Percentiles rank a stretch among this genome's conserved stretches.
These are phyloP conservation scores for Globisporangium uncinulatum DNA, from an alignment of 352 stramenopile species.

Conservation along the genomic window DNA sequence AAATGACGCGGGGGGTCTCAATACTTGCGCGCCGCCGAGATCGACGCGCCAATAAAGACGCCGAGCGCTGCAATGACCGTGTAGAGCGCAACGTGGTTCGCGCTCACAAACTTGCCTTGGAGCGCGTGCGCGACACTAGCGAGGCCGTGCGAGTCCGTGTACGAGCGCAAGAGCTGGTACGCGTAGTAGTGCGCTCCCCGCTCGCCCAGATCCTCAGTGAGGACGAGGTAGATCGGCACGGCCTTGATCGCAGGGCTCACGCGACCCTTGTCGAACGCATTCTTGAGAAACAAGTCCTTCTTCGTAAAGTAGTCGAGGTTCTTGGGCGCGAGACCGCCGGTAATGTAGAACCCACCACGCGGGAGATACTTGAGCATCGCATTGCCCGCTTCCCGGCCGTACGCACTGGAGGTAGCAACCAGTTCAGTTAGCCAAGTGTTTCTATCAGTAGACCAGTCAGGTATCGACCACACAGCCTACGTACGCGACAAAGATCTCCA, in stretches of 20 bases:
- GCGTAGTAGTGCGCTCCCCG: conserved; percentile 87
- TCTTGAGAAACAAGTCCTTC: conserved; percentile 73
- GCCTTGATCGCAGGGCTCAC: conserved; percentile 70
- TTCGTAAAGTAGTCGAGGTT: conserved; percentile 93
- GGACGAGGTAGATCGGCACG: conserved; percentile 85
- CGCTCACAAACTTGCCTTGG: conserved; percentile 29
- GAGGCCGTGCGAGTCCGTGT: conserved; percentile 28
- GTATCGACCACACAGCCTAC: no score
- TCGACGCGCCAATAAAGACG: conserved; percentile 21
- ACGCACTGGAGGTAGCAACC: conserved; percentile 48
- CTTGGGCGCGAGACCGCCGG: conserved; percentile 95
- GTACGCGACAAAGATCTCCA: conserved; percentile 93
- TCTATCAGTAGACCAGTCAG: background rate
- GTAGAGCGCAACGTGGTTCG: conserved; percentile 38
- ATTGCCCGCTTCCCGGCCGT: conserved; percentile 93
- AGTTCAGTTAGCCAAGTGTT: background rate
- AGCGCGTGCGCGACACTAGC: conserved; percentile 18
- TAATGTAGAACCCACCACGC: conserved; percentile 96
- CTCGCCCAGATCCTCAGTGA: conserved; percentile 89
- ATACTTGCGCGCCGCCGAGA: conserved; percentile 13
- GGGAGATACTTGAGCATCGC: conserved; percentile 95
- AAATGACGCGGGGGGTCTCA: background rate
- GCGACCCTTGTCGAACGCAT: conserved; percentile 87
- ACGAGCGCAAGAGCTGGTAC: conserved; percentile 68
- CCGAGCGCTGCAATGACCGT: conserved; percentile 31